phyloP scores from a whole-genome alignment of 495 filamentous ascomycete genomes.

The Penicillium goetzii region DNA sequence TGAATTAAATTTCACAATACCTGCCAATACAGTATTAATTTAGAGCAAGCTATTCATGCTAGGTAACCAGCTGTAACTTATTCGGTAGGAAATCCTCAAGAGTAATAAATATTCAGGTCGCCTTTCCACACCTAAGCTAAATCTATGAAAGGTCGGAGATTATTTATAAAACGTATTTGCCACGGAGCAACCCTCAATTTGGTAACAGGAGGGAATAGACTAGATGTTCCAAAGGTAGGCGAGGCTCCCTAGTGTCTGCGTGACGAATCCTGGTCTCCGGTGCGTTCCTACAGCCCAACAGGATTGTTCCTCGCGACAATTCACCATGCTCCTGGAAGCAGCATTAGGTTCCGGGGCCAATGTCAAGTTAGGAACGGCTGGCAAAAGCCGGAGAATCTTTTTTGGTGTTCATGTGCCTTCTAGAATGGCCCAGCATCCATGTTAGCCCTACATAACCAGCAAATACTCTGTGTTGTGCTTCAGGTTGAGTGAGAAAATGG shows the following conservation, averaged over 20 bases:
- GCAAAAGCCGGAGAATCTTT: slow-evolving; percentile 1
- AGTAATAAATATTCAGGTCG: slow-evolving; percentile 4
- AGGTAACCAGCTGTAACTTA: slow-evolving; percentile 1
- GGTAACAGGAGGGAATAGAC: slow-evolving; percentile 9
- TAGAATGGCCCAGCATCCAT: slow-evolving; percentile 1
- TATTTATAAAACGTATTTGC: slow-evolving; percentile 7
- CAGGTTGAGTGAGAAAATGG: too few relatives aligned
- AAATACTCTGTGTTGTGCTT: not conserved
- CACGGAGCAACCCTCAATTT: slow-evolving; percentile 8
- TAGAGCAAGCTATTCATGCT: slow-evolving; percentile 4
- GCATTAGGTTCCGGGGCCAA: not conserved
- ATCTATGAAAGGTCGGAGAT: slow-evolving; percentile 9
- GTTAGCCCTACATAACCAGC: slow-evolving; percentile 1
- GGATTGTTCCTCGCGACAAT: slow-evolving; percentile 7
- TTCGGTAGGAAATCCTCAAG: slow-evolving; percentile 7
- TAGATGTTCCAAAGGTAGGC: slow-evolving; percentile 4
- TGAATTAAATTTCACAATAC: slow-evolving; percentile 8
- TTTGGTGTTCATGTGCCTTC: slow-evolving; percentile 2
- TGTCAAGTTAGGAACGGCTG: slow-evolving; percentile 1
- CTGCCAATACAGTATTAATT: slow-evolving; percentile 6
- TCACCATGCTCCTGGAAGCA: slow-evolving; percentile 6
- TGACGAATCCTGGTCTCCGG: slow-evolving; percentile 5
- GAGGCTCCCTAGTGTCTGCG: slow-evolving; percentile 7
- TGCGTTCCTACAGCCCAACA: slow-evolving; percentile 7
- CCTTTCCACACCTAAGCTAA: not conserved